These are phyloP conservation scores for Pseudonectria foliicola DNA, from an alignment of 2,329 filamentous ascomycete genomes.

Conservation along the genomic window DNA sequence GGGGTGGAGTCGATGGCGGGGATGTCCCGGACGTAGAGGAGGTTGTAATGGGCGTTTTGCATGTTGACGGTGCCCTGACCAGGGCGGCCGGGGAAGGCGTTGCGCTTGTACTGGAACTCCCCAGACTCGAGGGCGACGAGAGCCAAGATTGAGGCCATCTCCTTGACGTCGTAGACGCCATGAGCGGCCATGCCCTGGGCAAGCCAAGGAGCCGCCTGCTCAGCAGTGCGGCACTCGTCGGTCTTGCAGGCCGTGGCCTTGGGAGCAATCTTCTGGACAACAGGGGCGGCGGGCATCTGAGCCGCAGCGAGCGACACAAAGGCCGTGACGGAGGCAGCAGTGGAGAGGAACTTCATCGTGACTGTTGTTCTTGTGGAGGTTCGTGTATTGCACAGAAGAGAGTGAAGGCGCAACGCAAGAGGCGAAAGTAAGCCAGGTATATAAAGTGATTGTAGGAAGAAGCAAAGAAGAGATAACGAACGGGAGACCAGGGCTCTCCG, in stretches of 20 bases:
- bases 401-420: neutral
- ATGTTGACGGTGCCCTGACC: slow-evolving; percentile 65
- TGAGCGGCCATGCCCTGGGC: slow-evolving; percentile 50
- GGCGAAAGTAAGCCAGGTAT: neutral
- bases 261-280: slow-evolving; percentile 51
- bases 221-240: slow-evolving; percentile 60
- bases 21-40: slow-evolving; percentile 40
- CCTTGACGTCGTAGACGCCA: slow-evolving; percentile 43
- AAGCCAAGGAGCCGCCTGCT: slow-evolving; percentile 52
- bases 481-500: too few relatives aligned
- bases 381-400: neutral
- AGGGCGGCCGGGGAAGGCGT: slow-evolving; percentile 47
- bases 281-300: slow-evolving; percentile 23
- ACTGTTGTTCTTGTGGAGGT: neutral
- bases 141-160: slow-evolving; percentile 63
- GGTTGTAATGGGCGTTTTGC: slow-evolving; percentile 40
- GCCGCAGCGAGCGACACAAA: slow-evolving; percentile 13
- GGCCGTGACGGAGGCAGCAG: slow-evolving; percentile 10
- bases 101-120: slow-evolving; percentile 65
- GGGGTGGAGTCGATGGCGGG: slow-evolving; percentile 31
- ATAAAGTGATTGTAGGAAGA: too few relatives aligned
- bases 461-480: too few relatives aligned
- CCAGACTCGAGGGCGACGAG: slow-evolving; percentile 66
- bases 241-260: slow-evolving; percentile 45
- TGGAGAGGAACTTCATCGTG: slow-evolving; percentile 22